Conservation (phyloP, 2,329 filamentous ascomycete species). For the Pyricularia sp. region DNA sequence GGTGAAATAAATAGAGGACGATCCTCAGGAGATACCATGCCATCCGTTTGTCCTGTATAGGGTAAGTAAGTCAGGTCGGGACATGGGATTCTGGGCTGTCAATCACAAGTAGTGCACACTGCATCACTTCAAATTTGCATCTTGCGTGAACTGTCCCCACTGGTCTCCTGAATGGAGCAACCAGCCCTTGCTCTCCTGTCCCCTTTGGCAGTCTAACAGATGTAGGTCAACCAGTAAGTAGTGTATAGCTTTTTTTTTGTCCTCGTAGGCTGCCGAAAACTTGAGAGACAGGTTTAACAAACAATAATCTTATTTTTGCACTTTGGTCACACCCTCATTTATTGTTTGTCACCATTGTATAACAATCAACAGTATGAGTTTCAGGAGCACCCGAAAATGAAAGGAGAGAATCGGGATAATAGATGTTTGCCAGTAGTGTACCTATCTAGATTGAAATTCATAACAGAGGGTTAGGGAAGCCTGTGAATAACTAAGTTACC, state of each 20-base stretch:
- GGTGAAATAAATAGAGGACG: not conserved
- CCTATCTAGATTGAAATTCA: no score
- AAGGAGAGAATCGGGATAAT: not conserved
- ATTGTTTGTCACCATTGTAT: not conserved
- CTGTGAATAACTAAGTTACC: no score
- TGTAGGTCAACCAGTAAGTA: no score
- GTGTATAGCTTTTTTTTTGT: not conserved
- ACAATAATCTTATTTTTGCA: no score
- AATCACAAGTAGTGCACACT: not conserved
- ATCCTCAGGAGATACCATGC: not conserved
- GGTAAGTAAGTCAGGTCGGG: not conserved
- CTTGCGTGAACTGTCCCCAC: not conserved
- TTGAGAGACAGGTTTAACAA: no score
- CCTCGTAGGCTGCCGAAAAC: not conserved
- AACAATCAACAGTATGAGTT: not conserved
- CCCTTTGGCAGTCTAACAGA: no score
- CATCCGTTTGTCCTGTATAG: not conserved
- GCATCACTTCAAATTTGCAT: no score
- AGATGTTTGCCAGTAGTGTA: not conserved
- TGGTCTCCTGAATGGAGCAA: not conserved
- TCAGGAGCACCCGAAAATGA: not conserved
- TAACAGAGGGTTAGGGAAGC: not conserved
- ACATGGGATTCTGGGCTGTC: not conserved
- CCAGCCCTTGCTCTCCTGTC: not conserved
- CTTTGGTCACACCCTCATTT: not conserved